Conservation (phyloP, 257 asterid genomes). For the Nicotiana knightiana region DNA sequence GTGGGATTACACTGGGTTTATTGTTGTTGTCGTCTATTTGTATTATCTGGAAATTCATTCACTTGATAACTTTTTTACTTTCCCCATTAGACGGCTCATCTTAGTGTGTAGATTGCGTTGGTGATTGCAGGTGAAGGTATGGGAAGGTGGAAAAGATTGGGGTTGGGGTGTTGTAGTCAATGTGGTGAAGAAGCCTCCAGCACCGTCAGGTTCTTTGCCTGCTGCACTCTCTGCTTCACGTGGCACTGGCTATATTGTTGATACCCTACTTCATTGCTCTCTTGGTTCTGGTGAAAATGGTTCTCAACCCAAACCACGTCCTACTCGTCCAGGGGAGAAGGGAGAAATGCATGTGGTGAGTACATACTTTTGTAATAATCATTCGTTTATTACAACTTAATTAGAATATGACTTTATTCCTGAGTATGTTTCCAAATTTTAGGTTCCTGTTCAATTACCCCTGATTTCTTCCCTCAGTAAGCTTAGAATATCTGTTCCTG, state of each 20-base stretch:
- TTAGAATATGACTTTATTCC: background rate
- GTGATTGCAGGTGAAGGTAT: slow-evolving; percentile 65
- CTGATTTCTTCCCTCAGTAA: slow-evolving; percentile 85
- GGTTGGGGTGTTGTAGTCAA: slow-evolving; percentile 99
- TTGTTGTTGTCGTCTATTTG: background rate
- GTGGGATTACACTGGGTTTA: too few relatives aligned
- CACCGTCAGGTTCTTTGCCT: slow-evolving; percentile 71
- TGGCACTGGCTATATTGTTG: slow-evolving; percentile 78
- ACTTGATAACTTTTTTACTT: background rate
- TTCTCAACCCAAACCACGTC: slow-evolving; percentile 83
- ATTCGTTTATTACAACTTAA: background rate
- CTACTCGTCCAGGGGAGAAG: slow-evolving; percentile 84
- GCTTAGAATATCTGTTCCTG: slow-evolving; percentile 73
- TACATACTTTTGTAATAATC: slow-evolving; percentile 8
- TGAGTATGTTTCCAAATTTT: slow-evolving; percentile 13
- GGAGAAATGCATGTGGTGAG: slow-evolving; percentile 99
- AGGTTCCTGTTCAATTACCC: slow-evolving; percentile 96
- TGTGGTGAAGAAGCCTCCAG: slow-evolving; percentile 73
- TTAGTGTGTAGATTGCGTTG: slow-evolving; percentile 13
- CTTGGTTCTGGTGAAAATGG: slow-evolving; percentile 61
- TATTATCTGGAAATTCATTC: background rate
- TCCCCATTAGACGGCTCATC: background rate
- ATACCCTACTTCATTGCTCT: slow-evolving; percentile 85
- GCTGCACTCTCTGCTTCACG: slow-evolving; percentile 83
- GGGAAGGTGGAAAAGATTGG: slow-evolving; percentile 97